These are phyloP conservation scores for Podospora pseudocomata DNA, from an alignment of 495 filamentous ascomycete genomes.

Conservation along the genomic window DNA sequence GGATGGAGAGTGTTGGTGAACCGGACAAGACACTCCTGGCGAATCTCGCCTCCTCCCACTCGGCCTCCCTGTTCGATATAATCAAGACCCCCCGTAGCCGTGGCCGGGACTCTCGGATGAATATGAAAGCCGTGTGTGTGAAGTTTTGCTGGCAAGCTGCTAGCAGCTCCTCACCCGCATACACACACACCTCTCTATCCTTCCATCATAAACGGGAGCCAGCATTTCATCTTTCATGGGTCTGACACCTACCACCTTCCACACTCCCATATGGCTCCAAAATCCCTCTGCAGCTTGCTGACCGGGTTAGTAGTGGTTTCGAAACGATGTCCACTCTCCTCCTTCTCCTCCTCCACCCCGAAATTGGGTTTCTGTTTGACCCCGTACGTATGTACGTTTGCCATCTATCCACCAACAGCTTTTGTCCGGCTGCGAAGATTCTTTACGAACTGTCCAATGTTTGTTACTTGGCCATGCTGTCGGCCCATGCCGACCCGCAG, in stretches of 20 bases:
- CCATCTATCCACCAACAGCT: slow-evolving; percentile 48
- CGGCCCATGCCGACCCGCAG: slow-evolving; percentile 46
- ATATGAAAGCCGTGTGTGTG: neutral
- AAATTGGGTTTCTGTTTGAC: slow-evolving; percentile 51
- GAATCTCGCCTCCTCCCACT: neutral
- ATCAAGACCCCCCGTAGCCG: neutral
- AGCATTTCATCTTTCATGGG: neutral
- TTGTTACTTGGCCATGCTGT: slow-evolving; percentile 40
- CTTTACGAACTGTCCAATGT: slow-evolving; percentile 49
- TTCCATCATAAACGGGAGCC: neutral
- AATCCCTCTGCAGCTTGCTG: slow-evolving; percentile 43
- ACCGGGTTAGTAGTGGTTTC: slow-evolving; percentile 55
- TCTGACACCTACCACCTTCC: neutral
- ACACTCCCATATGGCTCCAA: slow-evolving; percentile 35
- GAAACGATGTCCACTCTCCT: slow-evolving; percentile 46
- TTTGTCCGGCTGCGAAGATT: slow-evolving; percentile 42
- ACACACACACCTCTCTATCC: no score
- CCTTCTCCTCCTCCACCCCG: slow-evolving; percentile 31
- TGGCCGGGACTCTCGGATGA: neutral
- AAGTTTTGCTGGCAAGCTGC: neutral
- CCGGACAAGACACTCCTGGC: neutral
- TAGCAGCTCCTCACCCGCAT: neutral
- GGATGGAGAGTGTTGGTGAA: neutral
- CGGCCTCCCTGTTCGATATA: neutral
- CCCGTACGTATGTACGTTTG: slow-evolving; percentile 40